Evolutionary conservation across 345 rosid species (phyloP).

Genomic region (Salix exigua): DNA sequence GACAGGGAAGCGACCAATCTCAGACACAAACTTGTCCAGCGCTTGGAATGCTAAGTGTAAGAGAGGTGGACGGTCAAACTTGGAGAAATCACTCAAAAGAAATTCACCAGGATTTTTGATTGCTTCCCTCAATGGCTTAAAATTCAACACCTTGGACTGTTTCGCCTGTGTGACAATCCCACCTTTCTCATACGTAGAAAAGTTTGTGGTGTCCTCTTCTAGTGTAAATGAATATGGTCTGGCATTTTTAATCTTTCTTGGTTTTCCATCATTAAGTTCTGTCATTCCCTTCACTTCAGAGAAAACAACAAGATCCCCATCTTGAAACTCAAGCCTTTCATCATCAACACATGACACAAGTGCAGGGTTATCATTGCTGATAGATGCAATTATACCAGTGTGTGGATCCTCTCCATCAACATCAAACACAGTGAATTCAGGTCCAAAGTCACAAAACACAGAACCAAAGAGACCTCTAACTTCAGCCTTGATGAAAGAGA

Average conservation of each 20-base stretch:
- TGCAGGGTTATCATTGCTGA: slow-evolving; percentile 82
- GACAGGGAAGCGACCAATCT: slow-evolving; percentile 68
- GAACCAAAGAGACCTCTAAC: slow-evolving; percentile 97
- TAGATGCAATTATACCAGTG: slow-evolving; percentile 91
- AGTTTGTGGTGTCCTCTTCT: slow-evolving; percentile 77
- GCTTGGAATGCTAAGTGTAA: slow-evolving; percentile 94
- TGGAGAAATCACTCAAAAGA: slow-evolving; percentile 88
- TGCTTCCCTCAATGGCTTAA: slow-evolving; percentile 88
- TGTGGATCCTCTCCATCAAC: slow-evolving; percentile 96
- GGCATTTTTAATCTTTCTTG: slow-evolving; percentile 77
- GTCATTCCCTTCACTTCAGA: slow-evolving; percentile 96
- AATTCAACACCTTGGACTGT: slow-evolving; percentile 75
- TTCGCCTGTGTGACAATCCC: slow-evolving; percentile 97
- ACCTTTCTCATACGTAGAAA: slow-evolving; percentile 68
- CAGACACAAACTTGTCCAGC: slow-evolving; percentile 68
- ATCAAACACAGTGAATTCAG: slow-evolving; percentile 80
- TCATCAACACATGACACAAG: slow-evolving; percentile 92
- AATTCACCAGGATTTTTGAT: slow-evolving; percentile 90
- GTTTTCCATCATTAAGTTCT: slow-evolving; percentile 90
- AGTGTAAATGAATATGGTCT: slow-evolving; percentile 87
- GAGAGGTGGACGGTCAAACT: slow-evolving; percentile 88
- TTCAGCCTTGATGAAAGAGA: slow-evolving; percentile 85
- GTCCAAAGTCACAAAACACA: slow-evolving; percentile 95
- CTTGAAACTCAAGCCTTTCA: slow-evolving; percentile 95
- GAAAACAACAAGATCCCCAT: slow-evolving; percentile 92